Conservation (phyloP, 2,329 filamentous ascomycete genomes). For the Phialocephala sp. region DNA sequence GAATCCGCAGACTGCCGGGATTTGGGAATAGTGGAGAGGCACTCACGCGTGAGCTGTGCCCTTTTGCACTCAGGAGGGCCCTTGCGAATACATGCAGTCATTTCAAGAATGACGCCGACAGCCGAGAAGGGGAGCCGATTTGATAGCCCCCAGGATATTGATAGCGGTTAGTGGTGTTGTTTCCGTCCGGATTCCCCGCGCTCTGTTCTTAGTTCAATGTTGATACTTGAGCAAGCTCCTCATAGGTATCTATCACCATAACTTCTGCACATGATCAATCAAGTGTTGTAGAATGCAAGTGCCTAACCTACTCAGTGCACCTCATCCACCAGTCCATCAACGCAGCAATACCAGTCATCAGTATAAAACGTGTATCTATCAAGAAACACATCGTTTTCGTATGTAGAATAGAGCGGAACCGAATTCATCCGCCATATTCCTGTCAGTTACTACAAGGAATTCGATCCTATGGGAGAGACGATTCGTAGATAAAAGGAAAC, state of each 20-base stretch:
- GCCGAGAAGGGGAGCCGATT: constrained; percentile 1
- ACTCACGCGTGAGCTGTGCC: neutral
- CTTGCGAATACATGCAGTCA: neutral
- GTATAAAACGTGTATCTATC: too few relatives aligned
- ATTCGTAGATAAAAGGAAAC: neutral
- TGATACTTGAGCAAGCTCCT: neutral
- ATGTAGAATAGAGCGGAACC: too few relatives aligned
- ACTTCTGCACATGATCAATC: too few relatives aligned
- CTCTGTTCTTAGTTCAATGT: neutral
- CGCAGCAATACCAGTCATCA: too few relatives aligned
- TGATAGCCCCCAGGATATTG: constrained; percentile 6
- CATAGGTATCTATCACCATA: neutral
- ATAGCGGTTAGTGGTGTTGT: neutral
- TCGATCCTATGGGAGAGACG: too few relatives aligned
- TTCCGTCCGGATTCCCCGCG: neutral
- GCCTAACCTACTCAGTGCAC: too few relatives aligned
- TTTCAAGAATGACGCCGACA: constrained; percentile 1
- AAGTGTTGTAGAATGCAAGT: too few relatives aligned
- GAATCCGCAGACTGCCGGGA: neutral
- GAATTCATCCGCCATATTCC: too few relatives aligned
- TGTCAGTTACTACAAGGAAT: too few relatives aligned
- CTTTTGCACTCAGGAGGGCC: neutral
- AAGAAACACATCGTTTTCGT: too few relatives aligned
- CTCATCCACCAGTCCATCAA: too few relatives aligned
- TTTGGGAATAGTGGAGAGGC: neutral